phyloP scores from a whole-genome alignment of 1,284 basidiomycete genomes.

The Xerocomus amazonicus region DNA sequence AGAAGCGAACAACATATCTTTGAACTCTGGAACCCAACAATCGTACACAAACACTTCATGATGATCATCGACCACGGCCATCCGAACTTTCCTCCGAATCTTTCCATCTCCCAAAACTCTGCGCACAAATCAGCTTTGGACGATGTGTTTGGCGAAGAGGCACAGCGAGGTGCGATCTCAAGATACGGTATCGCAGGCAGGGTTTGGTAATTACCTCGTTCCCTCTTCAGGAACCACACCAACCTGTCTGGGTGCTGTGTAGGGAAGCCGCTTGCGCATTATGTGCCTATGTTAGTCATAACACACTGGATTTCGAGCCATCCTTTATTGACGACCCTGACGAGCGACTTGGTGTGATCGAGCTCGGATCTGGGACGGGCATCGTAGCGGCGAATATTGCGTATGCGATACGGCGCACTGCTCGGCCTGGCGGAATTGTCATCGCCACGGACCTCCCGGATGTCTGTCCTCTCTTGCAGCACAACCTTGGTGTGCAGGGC shows the following conservation, averaged over 20 bases:
- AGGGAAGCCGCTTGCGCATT: conserved; percentile 76
- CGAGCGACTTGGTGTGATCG: conserved; percentile 37
- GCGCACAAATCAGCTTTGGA: not conserved
- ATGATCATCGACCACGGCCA: not conserved
- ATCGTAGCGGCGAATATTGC: conserved; percentile 53
- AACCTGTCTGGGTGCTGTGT: conserved; percentile 3
- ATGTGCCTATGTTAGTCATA: conserved; percentile 49
- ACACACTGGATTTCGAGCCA: conserved; percentile 54
- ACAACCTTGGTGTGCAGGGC: conserved; percentile 40
- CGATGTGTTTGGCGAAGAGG: conserved; percentile 39
- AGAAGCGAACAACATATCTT: no score
- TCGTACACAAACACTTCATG: conserved; percentile 5
- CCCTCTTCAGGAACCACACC: conserved; percentile 3
- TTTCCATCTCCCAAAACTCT: conserved; percentile 28
- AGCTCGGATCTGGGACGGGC: conserved; percentile 74
- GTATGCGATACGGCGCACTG: not conserved
- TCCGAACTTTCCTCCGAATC: conserved; percentile 37
- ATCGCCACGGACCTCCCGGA: conserved; percentile 71
- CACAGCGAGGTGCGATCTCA: conserved; percentile 59
- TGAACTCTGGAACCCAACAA: conserved; percentile 3
- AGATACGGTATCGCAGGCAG: conserved; percentile 73
- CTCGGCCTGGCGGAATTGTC: conserved; percentile 34
- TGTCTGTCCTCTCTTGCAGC: conserved; percentile 57
- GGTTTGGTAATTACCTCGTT: conserved; percentile 53
- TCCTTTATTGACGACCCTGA: conserved; percentile 37